phyloP scores from a whole-genome alignment of 2,329 filamentous ascomycete genomes.

The Alternaria metachromatica region DNA sequence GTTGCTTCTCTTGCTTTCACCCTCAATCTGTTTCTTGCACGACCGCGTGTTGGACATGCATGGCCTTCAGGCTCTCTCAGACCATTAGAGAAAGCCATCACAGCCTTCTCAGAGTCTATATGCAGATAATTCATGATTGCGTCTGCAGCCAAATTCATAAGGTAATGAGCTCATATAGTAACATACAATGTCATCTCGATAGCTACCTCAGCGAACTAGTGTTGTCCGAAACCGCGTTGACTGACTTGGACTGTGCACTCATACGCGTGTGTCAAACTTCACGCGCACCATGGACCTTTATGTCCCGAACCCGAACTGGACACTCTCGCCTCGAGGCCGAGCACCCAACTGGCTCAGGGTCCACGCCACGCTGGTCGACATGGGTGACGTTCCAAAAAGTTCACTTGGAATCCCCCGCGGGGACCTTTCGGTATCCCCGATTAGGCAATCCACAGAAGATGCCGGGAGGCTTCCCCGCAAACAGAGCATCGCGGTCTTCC shows the following conservation, averaged over 20 bases:
- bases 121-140: background rate
- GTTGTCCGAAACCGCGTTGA: background rate
- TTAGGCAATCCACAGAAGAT: constrained; percentile 15
- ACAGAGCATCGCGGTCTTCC: constrained; percentile 11
- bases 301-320: background rate
- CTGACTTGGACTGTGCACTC: background rate
- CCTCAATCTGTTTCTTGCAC: background rate
- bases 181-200: background rate
- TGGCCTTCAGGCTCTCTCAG: background rate
- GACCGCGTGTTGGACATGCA: background rate
- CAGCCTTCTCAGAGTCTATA: background rate
- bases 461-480: constrained; percentile 25
- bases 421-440: constrained; percentile 17
- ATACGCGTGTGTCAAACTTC: background rate
- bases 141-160: background rate
- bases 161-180: background rate
- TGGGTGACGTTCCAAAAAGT: constrained; percentile 5
- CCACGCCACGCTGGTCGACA: background rate
- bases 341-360: background rate
- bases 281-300: background rate
- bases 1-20: background rate
- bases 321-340: constrained; percentile 1
- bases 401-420: constrained; percentile 5
- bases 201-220: background rate
- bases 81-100: background rate